Base-by-base conservation (phyloP, 139 green algal genomes). In the Chlorella sp. region DNA sequence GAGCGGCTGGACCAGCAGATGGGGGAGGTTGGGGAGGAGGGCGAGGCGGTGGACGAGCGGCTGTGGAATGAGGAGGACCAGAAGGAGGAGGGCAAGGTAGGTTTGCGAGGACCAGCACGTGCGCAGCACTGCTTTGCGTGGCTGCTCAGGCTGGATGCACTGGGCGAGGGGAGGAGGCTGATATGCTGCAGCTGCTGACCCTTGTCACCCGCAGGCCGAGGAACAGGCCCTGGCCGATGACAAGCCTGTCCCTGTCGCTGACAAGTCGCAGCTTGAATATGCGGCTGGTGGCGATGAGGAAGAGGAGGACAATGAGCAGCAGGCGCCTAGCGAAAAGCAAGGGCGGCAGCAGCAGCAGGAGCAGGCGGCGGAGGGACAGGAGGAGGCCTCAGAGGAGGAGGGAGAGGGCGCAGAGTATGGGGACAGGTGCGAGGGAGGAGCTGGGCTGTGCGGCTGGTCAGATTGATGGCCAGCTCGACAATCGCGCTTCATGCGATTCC, bases 11-110 rank as follows among this genome's bases (percentile, higher is more conserved):
- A 93, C 17, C 78, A 90, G 68, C 82, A 97, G 83, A 92, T 94
- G 76, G 90, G 92, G 0, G 92, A 97, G 60, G 86, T 92, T 77
- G 92, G 93, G 11, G 62, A 77, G 33, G 73, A 74, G 12, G 83
- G 45, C 3, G 89, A 98, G 27, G 84, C 89, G 14, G 94, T 98
- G 43, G 95, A 99, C 77, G 95, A 98, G 89, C 81, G 83, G 63
- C 70, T 98, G 76, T 98, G 95, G 94, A 83, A 90, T 41, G 86
- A 85, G 25, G 79, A 96, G 9, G 87, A 93, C 36, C 79, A 91
- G 46, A 64, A 80, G 33, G 50, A 91, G 41, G 67, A 84, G 50
- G 33, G n/a, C n/a, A n/a, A n/a, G n/a, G n/a, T n/a, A n/a, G n/a
- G n/a, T n/a, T n/a, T n/a, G n/a, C n/a, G n/a, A 53, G 23, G 63